Base-by-base conservation (phyloP, 805 yeast genomes). In the Zygoascus flipseniorum region DNA sequence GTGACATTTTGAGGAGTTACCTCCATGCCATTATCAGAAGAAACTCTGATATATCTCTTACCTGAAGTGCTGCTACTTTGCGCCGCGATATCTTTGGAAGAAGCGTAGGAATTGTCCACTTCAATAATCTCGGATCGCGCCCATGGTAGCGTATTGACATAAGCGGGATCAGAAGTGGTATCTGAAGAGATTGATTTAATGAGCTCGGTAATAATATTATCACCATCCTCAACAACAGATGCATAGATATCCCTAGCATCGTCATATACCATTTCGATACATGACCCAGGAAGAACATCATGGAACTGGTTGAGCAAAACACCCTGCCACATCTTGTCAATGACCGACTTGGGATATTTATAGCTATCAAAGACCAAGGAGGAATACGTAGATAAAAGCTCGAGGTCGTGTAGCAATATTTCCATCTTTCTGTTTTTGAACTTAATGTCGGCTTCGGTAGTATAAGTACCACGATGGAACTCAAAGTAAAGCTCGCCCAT, bases 261-360 rank as follows among this genome's bases (percentile, higher is more conserved):
- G 62, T 89, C 89, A 66, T 93, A 92, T 10, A 92, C 97, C 81
- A 88, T 80, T 58, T 89, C 97, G 62, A 92, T 92, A 69, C 96
- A 88, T 2, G 95, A 85, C 1, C 99, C 99, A 2, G 99, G 99
- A 51, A 93, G 75, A 16, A 92, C 97, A 71, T 92, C 99, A 68
- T 92, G 99, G 72, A 92, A 92, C 67, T 92, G 98, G 65, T 96
- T 89, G 47, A 93, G 73, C 57, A 89, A 80, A 20, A 90, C 80
- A 66, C 86, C 82, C 65, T 88, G 90, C 98, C 98, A 92, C 58
- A 92, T 68, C 2, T 70, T 74, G 58, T 83, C 81, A 43, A 92
- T 75, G 55, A 82, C 77, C 35, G 76, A 71, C 43, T 76, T 73
- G 2, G 98, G 98, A 65, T 92, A 92, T 56, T 72, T 72, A 69